Conservation (phyloP, 2,329 filamentous ascomycete genomes). For the Aureobasidium sp. region DNA sequence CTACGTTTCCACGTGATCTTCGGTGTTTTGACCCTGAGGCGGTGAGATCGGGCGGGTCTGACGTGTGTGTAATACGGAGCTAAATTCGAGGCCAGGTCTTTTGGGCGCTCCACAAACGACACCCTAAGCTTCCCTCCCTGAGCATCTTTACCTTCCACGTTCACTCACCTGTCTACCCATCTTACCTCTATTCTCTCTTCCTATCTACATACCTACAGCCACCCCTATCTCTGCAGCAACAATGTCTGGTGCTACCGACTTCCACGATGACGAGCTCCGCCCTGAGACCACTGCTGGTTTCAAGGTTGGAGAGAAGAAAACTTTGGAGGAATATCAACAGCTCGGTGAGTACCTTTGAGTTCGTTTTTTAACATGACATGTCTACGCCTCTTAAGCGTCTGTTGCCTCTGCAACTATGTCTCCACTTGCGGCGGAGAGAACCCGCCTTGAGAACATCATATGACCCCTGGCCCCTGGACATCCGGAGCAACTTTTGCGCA, state of each 20-base stretch:
- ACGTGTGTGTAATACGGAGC: not conserved
- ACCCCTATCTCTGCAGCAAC: constrained; percentile 11
- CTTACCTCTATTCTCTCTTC: not conserved
- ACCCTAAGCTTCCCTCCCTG: constrained; percentile 5
- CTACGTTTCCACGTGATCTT: not conserved
- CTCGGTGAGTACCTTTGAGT: constrained; percentile 44
- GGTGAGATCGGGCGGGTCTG: not conserved
- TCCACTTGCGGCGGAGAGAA: not conserved
- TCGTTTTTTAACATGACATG: not conserved
- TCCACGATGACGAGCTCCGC: constrained; percentile 66
- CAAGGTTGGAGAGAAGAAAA: constrained; percentile 99
- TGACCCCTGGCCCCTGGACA: not conserved
- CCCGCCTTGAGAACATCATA: not conserved
- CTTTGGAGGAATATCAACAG: constrained; percentile 84
- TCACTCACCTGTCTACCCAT: not conserved
- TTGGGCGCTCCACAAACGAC: constrained; percentile 5
- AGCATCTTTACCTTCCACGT: not conserved
- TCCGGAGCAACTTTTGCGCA: not conserved
- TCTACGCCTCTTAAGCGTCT: not conserved
- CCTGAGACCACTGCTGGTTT: constrained; percentile 89
- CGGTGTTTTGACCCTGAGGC: constrained; percentile 4
- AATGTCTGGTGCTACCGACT: constrained; percentile 25
- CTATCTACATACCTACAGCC: not conserved
- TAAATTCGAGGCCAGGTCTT: constrained; percentile 7
- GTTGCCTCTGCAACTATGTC: not conserved